These are phyloP conservation scores for Neotropicomus parvogracilis DNA, from an alignment of 1,284 basidiomycete genomes.

Conservation along the genomic window DNA sequence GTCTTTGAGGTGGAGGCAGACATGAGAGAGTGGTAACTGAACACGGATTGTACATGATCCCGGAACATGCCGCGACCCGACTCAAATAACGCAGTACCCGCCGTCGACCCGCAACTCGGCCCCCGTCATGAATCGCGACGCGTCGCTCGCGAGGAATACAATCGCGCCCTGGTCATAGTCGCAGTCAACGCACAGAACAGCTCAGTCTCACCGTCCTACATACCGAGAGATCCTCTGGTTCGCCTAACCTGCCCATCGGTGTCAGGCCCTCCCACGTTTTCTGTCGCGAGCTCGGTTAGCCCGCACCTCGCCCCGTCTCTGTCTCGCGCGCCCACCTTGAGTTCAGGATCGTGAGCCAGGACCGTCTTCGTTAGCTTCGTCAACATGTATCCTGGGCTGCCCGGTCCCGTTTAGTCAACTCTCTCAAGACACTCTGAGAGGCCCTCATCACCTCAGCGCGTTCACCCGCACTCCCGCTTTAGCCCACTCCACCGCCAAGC, in stretches of 20 bases:
- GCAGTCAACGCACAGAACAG: slow-evolving; percentile 5
- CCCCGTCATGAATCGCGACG: slow-evolving; percentile 84
- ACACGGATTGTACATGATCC: slow-evolving; percentile 5
- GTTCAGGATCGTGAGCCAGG: slow-evolving; percentile 65
- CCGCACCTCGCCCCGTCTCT: neutral
- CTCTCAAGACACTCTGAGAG: no score
- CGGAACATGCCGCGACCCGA: slow-evolving; percentile 15
- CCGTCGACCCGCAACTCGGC: slow-evolving; percentile 83
- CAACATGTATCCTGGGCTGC: slow-evolving; percentile 84
- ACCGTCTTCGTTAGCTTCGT: slow-evolving; percentile 84
- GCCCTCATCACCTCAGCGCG: slow-evolving; percentile 65
- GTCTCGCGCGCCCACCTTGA: slow-evolving; percentile 49
- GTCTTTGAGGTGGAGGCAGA: slow-evolving; percentile 19
- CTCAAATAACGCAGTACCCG: slow-evolving; percentile 70
- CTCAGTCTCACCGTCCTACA: slow-evolving; percentile 25
- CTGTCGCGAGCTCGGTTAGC: slow-evolving; percentile 35
- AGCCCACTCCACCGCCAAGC: slow-evolving; percentile 88
- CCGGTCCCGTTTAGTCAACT: slow-evolving; percentile 4
- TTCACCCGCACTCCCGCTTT: slow-evolving; percentile 83
- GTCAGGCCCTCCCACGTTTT: slow-evolving; percentile 89
- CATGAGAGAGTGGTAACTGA: slow-evolving; percentile 14
- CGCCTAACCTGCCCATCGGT: slow-evolving; percentile 84
- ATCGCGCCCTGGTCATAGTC: slow-evolving; percentile 68
- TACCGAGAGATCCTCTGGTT: slow-evolving; percentile 72
- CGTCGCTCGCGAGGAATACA: slow-evolving; percentile 83